Evolutionary conservation across 768 basidiomycete species (phyloP), one percentile per base, ranked within the genome.

Genomic region (Boletus tomentosulus): DNA sequence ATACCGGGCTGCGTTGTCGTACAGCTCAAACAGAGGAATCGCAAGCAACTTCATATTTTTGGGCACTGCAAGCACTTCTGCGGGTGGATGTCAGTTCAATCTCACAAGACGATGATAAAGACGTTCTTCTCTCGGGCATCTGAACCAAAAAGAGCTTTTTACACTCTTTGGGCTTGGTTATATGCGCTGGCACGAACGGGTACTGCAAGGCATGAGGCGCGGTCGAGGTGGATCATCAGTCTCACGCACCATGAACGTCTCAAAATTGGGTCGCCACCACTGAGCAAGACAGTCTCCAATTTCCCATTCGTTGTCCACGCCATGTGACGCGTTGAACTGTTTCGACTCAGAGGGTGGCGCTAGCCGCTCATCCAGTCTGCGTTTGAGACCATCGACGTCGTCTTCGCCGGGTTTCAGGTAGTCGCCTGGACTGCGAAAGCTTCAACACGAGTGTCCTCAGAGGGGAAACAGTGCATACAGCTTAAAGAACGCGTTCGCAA

Each of bases 11-110:
- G 93, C 90, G 56, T 99, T 99, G 69, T 98, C 97, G 66, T 98
- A 99, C 13, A 98, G 76, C 72, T 99, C 97, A 65, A 96, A 98
- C 35, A 99, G 77, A 0, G 97, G 97, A 44, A 98, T 92, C 16
- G 95, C 96, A 39, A 96, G 84, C 8, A 99, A 82, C 68, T 98
- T 98, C 96, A 98, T 98, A 71, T 99, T 99, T 73, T 91, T 92
- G 0, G 97, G 97, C 4, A 99, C 95, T 0, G 94, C 92, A 9
- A 99, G 84, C 15, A 96, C 90, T 70, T 97, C 96, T 98, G 70
- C 22, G 53, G 37, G 34, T 27, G 28, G 35, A 55, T 1, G 31
- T 59, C 44, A 43, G 16, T 16, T 19, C 25, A 4, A 33, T 38
- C 10, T 50, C 30, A 16, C 12, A 24, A 52, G 8, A 10, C 8